Base-by-base conservation (phyloP, 305 asterid species). In the Salvia sclarea region DNA sequence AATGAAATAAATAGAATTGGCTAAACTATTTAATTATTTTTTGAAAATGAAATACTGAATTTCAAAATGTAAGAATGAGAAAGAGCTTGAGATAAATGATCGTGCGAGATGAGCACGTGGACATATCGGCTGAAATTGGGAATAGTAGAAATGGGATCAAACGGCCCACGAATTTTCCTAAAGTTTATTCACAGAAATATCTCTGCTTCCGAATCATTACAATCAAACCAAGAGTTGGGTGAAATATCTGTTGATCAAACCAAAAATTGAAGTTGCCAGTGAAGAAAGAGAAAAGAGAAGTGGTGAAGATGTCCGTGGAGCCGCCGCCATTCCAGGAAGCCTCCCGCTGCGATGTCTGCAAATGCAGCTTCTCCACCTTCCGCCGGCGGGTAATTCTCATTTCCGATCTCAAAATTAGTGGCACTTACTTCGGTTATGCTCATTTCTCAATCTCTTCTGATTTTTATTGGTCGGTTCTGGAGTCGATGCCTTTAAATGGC, bases 291-390 rank as follows among this genome's bases (percentile, higher is more conserved):
- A 68, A 21, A 68, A 21, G 53, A 6, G 72, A 47, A 76, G 79
- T 56, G 75, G 71, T 68, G 72, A 81, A 66, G 74, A 64, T 73
- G 81, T 71, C 78, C 60, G 80, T 69, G 82, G 97, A 92, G 73
- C 96, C 91, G 21, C 96, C 97, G 67, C 86, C 83, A 12, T 90
- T 92, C 68, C 93, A 90, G 73, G 98, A 92, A 74, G 81, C 96
- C 56, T 63, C 89, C 43, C 96, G 98, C 43, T 92, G 98, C 64
- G 96, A 92, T 76, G 92, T 90, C 81, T 89, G 98, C 80, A 86
- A 85, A 75, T 88, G 98, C 82, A 90, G 96, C 80, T 92, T 92
- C 86, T 86, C 88, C 83, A 78, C 98, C 71, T 92, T 92, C 78
- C 88, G 96, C 76, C 96, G 98, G 38, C 96, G 98, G 83, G 98